Evolutionary conservation across 2,329 filamentous ascomycete species (phyloP).

Genomic region (Clonostachys byssicola): DNA sequence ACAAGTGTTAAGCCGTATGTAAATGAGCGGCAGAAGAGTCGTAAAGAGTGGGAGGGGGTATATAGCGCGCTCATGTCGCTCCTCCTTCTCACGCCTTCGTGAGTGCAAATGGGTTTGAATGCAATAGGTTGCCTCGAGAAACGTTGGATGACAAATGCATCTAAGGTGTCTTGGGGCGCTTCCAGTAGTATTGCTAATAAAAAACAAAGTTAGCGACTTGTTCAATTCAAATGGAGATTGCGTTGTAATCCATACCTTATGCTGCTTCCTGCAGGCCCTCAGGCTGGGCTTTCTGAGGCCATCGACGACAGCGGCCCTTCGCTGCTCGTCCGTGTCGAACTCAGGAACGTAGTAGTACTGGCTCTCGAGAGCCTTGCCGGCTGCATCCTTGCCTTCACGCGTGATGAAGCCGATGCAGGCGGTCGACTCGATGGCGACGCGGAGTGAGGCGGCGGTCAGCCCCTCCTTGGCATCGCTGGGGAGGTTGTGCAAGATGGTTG

Average conservation of each 20-base stretch:
- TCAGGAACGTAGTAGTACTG: constrained; percentile 97
- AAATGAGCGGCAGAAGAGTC: too few species aligned
- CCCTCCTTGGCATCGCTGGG: constrained; percentile 60
- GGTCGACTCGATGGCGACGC: constrained; percentile 67
- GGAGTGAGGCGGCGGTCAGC: constrained; percentile 61
- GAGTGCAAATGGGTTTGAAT: not conserved
- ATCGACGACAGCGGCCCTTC: constrained; percentile 78
- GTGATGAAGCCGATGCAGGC: constrained; percentile 83
- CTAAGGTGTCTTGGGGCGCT: constrained; percentile 56
- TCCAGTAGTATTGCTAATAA: constrained; percentile 66
- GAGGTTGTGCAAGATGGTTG: constrained; percentile 82
- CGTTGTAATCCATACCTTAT: constrained; percentile 68
- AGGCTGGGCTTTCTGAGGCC: constrained; percentile 86
- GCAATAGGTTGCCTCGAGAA: too few species aligned
- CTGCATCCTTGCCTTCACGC: constrained; percentile 91
- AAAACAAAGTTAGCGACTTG: not conserved
- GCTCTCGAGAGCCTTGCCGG: constrained; percentile 87
- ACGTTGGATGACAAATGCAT: too few species aligned
- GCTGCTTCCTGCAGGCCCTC: constrained; percentile 86
- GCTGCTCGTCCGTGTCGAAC: constrained; percentile 72
- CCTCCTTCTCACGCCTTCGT: too few species aligned
- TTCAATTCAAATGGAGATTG: not conserved
- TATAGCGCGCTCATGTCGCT: too few species aligned
- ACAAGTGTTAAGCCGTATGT: too few species aligned
- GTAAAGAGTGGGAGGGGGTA: too few species aligned